Percentiles rank a stretch among this genome's conserved stretches.
phyloP scores from a whole-genome alignment of 2,329 filamentous ascomycete species.

The Tolypocladium tundrense region DNA sequence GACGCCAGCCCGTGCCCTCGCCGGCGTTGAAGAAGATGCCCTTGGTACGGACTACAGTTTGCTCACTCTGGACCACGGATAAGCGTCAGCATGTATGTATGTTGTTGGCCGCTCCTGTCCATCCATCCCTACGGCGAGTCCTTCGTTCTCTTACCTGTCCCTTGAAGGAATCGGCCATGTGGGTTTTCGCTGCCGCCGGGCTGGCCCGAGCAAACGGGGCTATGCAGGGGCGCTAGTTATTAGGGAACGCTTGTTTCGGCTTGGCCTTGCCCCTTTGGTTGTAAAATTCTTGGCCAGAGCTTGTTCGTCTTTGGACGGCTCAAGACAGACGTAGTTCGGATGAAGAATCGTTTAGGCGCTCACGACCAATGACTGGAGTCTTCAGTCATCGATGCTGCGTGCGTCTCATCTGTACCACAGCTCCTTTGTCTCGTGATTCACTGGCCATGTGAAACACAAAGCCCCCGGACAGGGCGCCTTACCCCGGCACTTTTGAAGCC shows the following conservation, averaged over 20 bases:
- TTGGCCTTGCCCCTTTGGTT: not conserved
- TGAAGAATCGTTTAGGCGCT: not conserved
- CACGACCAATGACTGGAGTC: not conserved
- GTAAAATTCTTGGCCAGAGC: not conserved
- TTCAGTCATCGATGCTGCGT: not conserved
- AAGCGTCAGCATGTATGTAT: not conserved
- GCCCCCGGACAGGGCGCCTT: not conserved
- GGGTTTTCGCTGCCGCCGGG: not conserved
- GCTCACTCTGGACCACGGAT: not conserved
- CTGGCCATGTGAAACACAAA: not conserved
- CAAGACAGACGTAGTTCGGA: not conserved
- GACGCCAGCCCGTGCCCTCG: not conserved
- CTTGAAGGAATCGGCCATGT: too few relatives aligned
- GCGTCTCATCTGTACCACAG: not conserved
- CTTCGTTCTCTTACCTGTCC: not conserved
- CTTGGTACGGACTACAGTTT: too few relatives aligned
- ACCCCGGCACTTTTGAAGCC: not conserved
- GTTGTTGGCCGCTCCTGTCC: not conserved
- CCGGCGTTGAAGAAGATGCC: too few relatives aligned
- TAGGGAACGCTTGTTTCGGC: not conserved
- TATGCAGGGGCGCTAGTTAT: not conserved
- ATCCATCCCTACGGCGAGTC: not conserved
- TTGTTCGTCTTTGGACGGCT: not conserved
- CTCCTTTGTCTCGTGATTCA: not conserved
- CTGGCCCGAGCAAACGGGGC: not conserved